These are phyloP conservation scores for Piper longum DNA, from an alignment of 164 flowering plant genomes.

Conservation along the genomic window DNA sequence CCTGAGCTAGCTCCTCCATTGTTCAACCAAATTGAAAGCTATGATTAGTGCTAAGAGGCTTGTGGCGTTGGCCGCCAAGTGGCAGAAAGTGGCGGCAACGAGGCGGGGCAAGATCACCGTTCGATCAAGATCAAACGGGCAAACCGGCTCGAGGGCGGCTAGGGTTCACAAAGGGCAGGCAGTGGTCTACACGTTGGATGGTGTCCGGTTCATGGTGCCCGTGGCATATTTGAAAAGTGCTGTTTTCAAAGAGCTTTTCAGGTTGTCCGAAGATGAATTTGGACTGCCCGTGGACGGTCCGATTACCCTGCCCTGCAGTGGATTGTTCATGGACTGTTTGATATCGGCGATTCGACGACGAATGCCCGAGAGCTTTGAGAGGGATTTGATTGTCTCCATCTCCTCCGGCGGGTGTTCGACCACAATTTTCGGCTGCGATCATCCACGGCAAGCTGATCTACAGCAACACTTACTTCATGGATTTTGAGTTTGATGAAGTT, in stretches of 20 bases:
- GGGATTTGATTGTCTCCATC: constrained; percentile 6
- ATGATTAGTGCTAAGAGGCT: constrained; percentile 9
- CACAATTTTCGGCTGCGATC: not conserved
- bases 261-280: constrained; percentile 14
- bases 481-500: not conserved
- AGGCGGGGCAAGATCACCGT: constrained; percentile 1
- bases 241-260: constrained; percentile 10
- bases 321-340: constrained; percentile 9
- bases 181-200: constrained; percentile 14
- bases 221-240: constrained; percentile 8
- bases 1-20: no score
- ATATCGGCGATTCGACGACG: constrained; percentile 3
- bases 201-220: constrained; percentile 14
- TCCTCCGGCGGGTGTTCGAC: not conserved
- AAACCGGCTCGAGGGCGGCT: not conserved
- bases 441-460: not conserved
- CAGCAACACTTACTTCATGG: constrained; percentile 2
- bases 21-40: not conserved
- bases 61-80: constrained; percentile 4
- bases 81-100: constrained; percentile 7
- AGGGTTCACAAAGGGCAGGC: constrained; percentile 12
- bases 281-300: constrained; percentile 14
- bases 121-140: not conserved
- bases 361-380: constrained; percentile 8
- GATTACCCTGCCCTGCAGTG: constrained; percentile 16